These are phyloP conservation scores for Glycyrrhiza uralensis DNA, from an alignment of 306 rosid genomes.

Conservation along the genomic window DNA sequence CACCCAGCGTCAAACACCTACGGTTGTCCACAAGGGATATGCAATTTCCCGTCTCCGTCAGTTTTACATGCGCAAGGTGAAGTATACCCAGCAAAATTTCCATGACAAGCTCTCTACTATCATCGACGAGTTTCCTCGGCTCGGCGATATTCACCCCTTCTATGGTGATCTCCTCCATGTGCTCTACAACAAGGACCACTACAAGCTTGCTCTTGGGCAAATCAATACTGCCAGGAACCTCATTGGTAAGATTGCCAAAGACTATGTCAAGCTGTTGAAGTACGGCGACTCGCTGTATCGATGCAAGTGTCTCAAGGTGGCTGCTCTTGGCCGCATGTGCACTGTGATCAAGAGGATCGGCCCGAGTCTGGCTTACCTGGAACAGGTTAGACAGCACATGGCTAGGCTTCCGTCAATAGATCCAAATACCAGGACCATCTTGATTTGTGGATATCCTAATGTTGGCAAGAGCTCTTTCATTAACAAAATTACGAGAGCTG, in stretches of 20 bases:
- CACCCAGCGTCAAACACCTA: conserved; percentile 85
- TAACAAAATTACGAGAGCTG: conserved; percentile 88
- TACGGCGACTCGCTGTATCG: conserved; percentile 84
- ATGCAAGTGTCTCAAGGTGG: conserved; percentile 78
- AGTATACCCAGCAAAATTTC: conserved; percentile 69
- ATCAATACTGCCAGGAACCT: conserved; percentile 82
- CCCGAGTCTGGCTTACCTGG: conserved; percentile 88
- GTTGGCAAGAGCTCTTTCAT: conserved; percentile 93
- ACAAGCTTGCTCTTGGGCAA: conserved; percentile 95
- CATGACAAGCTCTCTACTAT: conserved; percentile 76
- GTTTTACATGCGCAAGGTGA: conserved; percentile 87
- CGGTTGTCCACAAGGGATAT: conserved; percentile 88
- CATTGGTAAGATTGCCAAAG: conserved; percentile 72
- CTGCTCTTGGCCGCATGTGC: conserved; percentile 95
- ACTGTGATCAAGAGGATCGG: conserved; percentile 82
- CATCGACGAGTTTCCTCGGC: conserved; percentile 79
- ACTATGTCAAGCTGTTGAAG: conserved; percentile 75
- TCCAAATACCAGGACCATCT: conserved; percentile 68
- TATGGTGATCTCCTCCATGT: conserved; percentile 84
- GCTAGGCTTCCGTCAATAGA: conserved; percentile 90
- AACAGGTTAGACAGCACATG: conserved; percentile 89
- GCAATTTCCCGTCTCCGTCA: conserved; percentile 74
- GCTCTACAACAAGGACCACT: conserved; percentile 87
- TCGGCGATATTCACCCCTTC: conserved; percentile 78
- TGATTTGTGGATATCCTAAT: conserved; percentile 91